Conservation (phyloP, 805 yeast species). For the Ascoidea tarda region DNA sequence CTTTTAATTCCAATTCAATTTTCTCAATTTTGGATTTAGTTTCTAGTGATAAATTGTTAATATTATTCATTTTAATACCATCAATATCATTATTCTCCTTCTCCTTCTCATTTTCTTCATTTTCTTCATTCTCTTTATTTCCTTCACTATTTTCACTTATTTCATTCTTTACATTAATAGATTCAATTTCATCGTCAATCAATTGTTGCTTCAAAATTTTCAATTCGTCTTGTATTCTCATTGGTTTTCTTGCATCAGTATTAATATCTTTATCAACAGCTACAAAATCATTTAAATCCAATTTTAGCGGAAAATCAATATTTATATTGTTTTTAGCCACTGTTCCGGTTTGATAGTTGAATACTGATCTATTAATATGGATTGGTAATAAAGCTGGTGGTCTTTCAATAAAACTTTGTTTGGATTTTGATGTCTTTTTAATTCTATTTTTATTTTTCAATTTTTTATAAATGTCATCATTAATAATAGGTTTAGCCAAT, state of each 20-base stretch:
- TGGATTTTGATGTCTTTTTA: slow-evolving; percentile 66
- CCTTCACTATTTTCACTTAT: slow-evolving; percentile 10
- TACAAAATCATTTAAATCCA: slow-evolving; percentile 57
- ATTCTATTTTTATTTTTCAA: slow-evolving; percentile 65
- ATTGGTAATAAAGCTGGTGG: slow-evolving; percentile 76
- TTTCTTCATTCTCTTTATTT: slow-evolving; percentile 10
- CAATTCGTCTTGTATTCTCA: slow-evolving; percentile 41
- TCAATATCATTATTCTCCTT: background rate
- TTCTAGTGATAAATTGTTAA: slow-evolving; percentile 1
- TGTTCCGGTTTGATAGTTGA: slow-evolving; percentile 74
- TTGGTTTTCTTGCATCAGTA: slow-evolving; percentile 65
- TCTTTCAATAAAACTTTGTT: slow-evolving; percentile 65
- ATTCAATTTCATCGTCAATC: slow-evolving; percentile 5
- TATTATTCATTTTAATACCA: background rate
- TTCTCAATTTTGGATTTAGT: slow-evolving; percentile 13
- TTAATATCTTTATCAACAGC: slow-evolving; percentile 59
- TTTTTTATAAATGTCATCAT: slow-evolving; percentile 64
- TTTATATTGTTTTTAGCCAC: slow-evolving; percentile 74
- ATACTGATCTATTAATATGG: slow-evolving; percentile 87
- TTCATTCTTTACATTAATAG: slow-evolving; percentile 7
- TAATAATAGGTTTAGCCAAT: slow-evolving; percentile 51
- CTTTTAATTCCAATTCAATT: slow-evolving; percentile 20
- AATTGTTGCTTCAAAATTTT: background rate
- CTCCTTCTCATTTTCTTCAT: slow-evolving; percentile 4
- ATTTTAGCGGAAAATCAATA: slow-evolving; percentile 58